Evolutionary conservation across 1,284 basidiomycete species (phyloP).

Genomic region (Tilletiaria anomala): DNA sequence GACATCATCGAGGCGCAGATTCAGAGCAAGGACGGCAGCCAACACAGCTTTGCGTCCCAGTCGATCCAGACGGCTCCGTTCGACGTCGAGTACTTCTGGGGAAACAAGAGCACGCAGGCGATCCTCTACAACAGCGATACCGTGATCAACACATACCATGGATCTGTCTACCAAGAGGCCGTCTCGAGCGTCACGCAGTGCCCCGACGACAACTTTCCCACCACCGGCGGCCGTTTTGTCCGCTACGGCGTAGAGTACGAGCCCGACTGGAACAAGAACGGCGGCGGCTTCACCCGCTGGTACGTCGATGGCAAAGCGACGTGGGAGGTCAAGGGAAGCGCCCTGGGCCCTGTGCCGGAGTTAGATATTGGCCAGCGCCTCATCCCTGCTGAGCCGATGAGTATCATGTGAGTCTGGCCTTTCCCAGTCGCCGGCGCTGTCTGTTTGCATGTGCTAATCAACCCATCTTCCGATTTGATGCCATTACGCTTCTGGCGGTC

Average conservation of each 20-base stretch:
- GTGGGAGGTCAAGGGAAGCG: slow-evolving; percentile 23
- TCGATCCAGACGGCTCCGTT: slow-evolving; percentile 10
- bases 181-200: slow-evolving; percentile 27
- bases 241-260: slow-evolving; percentile 35
- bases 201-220: slow-evolving; percentile 23
- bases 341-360: slow-evolving; percentile 9
- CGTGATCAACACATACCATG: slow-evolving; percentile 32
- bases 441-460: too few relatives aligned
- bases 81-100: slow-evolving; percentile 23
- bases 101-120: slow-evolving; percentile 10
- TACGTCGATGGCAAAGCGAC: slow-evolving; percentile 33
- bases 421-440: too few relatives aligned
- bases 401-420: slow-evolving; percentile 14
- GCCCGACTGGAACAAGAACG: slow-evolving; percentile 27
- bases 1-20: slow-evolving; percentile 10
- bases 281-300: slow-evolving; percentile 25
- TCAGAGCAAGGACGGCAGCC: slow-evolving; percentile 3
- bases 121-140: slow-evolving; percentile 15
- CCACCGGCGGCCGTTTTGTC: slow-evolving; percentile 11
- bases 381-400: slow-evolving; percentile 34
- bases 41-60: slow-evolving; percentile 6
- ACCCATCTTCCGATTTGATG: neutral
- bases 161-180: slow-evolving; percentile 35
- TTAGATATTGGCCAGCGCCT: slow-evolving; percentile 24
- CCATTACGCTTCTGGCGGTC: neutral